Conservation (phyloP, 2,329 filamentous ascomycete genomes). For the Lachnellula hyalina region DNA sequence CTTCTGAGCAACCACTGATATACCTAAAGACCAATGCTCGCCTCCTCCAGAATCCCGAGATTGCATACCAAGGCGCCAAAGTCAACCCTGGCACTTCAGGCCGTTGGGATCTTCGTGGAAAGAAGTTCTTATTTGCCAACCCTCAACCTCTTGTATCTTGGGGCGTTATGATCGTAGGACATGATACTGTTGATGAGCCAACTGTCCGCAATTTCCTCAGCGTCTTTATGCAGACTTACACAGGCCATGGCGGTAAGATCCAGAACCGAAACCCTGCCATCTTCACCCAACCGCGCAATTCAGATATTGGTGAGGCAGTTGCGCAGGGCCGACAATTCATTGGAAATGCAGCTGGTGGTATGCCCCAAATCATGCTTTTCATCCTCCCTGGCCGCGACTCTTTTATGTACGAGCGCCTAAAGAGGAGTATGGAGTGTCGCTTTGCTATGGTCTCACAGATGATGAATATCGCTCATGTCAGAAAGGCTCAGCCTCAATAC, state of each 20-base stretch:
- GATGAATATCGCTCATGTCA: conserved; percentile 65
- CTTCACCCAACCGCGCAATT: conserved; percentile 11
- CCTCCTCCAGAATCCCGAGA: conserved; percentile 63
- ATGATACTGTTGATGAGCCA: conserved; percentile 45
- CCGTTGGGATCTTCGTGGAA: conserved; percentile 82
- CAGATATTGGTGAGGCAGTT: conserved; percentile 15
- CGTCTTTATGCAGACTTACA: conserved; percentile 57
- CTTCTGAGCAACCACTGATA: conserved; percentile 9
- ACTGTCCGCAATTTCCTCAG: conserved; percentile 48
- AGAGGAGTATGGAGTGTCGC: conserved; percentile 82
- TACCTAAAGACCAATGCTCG: conserved; percentile 54
- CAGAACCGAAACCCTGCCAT: conserved; percentile 41
- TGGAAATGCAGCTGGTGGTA: conserved; percentile 17
- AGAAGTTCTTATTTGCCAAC: conserved; percentile 69
- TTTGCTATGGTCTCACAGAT: conserved; percentile 79
- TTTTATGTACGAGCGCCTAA: conserved; percentile 74
- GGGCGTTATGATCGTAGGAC: conserved; percentile 65
- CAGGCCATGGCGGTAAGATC: conserved; percentile 55
- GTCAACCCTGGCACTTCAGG: conserved; percentile 61
- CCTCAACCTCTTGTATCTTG: conserved; percentile 59
- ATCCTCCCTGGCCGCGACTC: conserved; percentile 67
- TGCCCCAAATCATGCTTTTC: conserved; percentile 73
- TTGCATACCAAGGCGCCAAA: conserved; percentile 52
- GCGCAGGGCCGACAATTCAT: conserved; percentile 7
- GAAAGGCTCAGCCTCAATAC: conserved; percentile 71